Conservation (phyloP, 805 yeast species). For the Priceomyces fermenticarens region DNA sequence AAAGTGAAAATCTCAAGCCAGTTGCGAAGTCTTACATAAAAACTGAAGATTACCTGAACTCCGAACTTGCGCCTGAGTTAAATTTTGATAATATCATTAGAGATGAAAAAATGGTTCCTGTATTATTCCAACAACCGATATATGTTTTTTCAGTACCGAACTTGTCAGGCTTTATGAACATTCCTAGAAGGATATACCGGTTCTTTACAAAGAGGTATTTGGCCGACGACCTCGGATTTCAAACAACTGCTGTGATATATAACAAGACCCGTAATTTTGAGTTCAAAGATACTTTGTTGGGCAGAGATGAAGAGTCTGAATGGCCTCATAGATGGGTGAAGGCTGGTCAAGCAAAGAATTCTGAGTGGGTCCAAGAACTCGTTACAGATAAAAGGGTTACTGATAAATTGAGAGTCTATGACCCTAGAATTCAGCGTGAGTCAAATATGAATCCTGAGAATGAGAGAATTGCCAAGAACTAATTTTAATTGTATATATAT, state of each 20-base stretch:
- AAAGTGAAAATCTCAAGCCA: slow-evolving; percentile 27
- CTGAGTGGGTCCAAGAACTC: slow-evolving; percentile 87
- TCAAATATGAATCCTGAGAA: not conserved
- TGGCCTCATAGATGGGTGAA: slow-evolving; percentile 89
- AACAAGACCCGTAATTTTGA: slow-evolving; percentile 56
- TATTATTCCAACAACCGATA: slow-evolving; percentile 73
- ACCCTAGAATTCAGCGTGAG: slow-evolving; percentile 9
- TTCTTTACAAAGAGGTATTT: slow-evolving; percentile 72
- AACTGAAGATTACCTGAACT: slow-evolving; percentile 54
- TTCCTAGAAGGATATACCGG: slow-evolving; percentile 73
- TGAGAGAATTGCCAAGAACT: not conserved
- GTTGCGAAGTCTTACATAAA: slow-evolving; percentile 64
- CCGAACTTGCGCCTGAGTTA: slow-evolving; percentile 60
- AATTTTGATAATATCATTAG: slow-evolving; percentile 28
- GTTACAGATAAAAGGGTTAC: slow-evolving; percentile 66
- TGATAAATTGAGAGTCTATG: slow-evolving; percentile 48
- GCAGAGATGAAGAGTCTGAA: slow-evolving; percentile 66
- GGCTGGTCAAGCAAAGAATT: slow-evolving; percentile 64
- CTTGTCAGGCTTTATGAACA: slow-evolving; percentile 70
- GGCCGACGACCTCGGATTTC: slow-evolving; percentile 60
- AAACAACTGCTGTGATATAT: slow-evolving; percentile 50
- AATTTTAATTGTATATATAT: slow-evolving; percentile 3
- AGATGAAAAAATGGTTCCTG: slow-evolving; percentile 46
- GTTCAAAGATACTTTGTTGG: slow-evolving; percentile 39
- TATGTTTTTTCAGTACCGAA: slow-evolving; percentile 75